Evolutionary conservation across 257 asterid species (phyloP).

Genomic region (Jasminum sambac): DNA sequence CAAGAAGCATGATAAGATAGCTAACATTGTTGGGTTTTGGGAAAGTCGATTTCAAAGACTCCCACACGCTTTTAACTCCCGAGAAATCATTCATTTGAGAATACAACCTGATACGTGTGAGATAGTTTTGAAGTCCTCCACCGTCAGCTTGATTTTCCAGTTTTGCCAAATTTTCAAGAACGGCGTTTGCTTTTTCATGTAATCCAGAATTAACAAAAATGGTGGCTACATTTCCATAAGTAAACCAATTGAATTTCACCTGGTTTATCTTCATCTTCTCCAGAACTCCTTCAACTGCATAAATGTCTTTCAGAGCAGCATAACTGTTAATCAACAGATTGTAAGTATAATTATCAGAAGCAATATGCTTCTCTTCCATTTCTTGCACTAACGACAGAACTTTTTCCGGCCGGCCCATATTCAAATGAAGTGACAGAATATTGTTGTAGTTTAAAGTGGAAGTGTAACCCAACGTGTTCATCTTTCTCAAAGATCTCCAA

Average conservation of each 20-base stretch:
- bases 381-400: conserved; percentile 48
- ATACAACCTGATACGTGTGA: conserved; percentile 49
- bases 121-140: conserved; percentile 30
- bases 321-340: conserved; percentile 60
- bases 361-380: conserved; percentile 60
- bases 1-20: conserved; percentile 45
- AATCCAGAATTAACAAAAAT: conserved; percentile 47
- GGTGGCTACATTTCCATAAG: conserved; percentile 64
- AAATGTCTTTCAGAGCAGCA: conserved; percentile 46
- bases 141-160: conserved; percentile 23
- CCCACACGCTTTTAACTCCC: conserved; percentile 59
- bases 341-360: conserved; percentile 45
- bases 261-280: conserved; percentile 60
- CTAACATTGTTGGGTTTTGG: conserved; percentile 34
- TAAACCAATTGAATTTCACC: conserved; percentile 44
- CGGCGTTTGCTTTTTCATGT: conserved; percentile 43
- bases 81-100: conserved; percentile 48
- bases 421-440: conserved; percentile 46
- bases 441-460: conserved; percentile 64
- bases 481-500: conserved; percentile 54
- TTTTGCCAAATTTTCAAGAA: conserved; percentile 52
- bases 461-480: conserved; percentile 39
- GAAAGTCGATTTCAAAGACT: conserved; percentile 32
- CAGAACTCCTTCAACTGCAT: conserved; percentile 50
- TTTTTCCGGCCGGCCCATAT: conserved; percentile 42